These are phyloP conservation scores for Tolypocladium endophyticum DNA, from an alignment of 2,329 filamentous ascomycete genomes.

Conservation along the genomic window DNA sequence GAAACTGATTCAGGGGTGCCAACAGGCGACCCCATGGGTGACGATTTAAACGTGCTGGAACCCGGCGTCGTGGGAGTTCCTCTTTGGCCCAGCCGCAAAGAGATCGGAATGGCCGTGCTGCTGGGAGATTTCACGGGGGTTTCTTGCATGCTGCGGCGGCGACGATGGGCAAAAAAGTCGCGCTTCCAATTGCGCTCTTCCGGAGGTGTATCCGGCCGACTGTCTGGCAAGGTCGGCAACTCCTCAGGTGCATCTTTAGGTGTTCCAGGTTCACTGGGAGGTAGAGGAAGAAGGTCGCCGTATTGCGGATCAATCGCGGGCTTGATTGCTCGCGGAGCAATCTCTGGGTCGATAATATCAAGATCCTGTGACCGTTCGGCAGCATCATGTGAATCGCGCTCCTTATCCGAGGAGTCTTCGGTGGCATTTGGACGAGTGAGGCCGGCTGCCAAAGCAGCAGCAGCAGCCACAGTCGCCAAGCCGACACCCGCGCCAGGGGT, in stretches of 20 bases:
- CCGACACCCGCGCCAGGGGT: constrained; percentile 61
- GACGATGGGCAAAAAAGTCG: constrained; percentile 31
- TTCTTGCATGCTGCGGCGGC: constrained; percentile 38
- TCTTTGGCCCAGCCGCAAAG: constrained; percentile 40
- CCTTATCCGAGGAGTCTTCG: constrained; percentile 29
- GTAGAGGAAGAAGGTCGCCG: constrained; percentile 53
- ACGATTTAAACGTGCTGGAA: constrained; percentile 21
- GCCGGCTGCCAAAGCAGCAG: constrained; percentile 23
- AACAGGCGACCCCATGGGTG: constrained; percentile 24
- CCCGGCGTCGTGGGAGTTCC: constrained; percentile 31
- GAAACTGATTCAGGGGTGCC: constrained; percentile 21
- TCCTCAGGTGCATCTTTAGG: constrained; percentile 26
- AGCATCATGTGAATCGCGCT: constrained; percentile 17
- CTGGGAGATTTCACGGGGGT: constrained; percentile 40
- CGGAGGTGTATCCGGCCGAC: constrained; percentile 45
- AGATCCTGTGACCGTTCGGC: constrained; percentile 12
- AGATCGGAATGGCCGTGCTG: constrained; percentile 47
- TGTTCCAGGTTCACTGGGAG: constrained; percentile 46
- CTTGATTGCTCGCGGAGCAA: constrained; percentile 46
- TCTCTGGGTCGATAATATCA: constrained; percentile 44
- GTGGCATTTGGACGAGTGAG: constrained; percentile 33
- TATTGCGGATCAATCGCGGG: constrained; percentile 57
- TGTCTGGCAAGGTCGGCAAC: constrained; percentile 48
- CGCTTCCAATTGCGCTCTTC: constrained; percentile 32
- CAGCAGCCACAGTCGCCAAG: constrained; percentile 40